A percentile compares a stretch with the other conserved stretches of the same genome.
phyloP scores from a whole-genome alignment of 108 stramenopile genomes.

The Aurantiochytrium sp. region DNA sequence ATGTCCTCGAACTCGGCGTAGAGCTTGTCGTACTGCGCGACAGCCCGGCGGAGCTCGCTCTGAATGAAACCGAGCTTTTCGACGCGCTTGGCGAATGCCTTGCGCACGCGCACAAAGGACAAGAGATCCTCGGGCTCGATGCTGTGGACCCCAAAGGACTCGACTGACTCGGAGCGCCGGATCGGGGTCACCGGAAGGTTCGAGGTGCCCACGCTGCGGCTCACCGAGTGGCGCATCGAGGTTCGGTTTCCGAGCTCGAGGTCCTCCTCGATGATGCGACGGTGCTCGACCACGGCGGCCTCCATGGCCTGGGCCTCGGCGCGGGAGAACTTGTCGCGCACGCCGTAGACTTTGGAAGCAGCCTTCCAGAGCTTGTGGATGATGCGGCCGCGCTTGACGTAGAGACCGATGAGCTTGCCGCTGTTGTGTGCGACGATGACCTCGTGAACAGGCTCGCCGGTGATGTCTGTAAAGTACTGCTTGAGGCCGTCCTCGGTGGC shows the following conservation, averaged over 20 bases:
- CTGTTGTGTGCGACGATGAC: neutral
- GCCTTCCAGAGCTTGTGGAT: slow-evolving; percentile 25
- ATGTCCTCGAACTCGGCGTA: slow-evolving; percentile 3
- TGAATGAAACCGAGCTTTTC: slow-evolving; percentile 16
- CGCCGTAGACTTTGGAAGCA: neutral
- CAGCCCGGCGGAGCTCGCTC: neutral
- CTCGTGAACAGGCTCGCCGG: slow-evolving; percentile 17
- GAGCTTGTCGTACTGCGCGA: neutral
- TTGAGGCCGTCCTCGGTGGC: neutral
- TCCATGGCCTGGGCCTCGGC: slow-evolving; percentile 11
- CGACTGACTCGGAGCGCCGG: neutral
- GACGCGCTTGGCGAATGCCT: neutral
- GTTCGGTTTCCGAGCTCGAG: neutral
- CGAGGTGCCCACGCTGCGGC: neutral
- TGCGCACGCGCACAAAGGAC: neutral
- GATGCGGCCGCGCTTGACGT: slow-evolving; percentile 7
- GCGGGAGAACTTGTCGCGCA: neutral
- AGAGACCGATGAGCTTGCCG: slow-evolving; percentile 3
- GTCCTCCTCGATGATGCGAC: neutral
- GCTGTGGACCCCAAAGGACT: neutral
- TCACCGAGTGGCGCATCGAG: neutral
- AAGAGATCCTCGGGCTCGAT: neutral
- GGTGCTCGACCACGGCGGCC: neutral
- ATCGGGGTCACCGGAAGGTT: neutral
- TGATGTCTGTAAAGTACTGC: neutral